A percentile compares a stretch with the other conserved stretches of the same genome.
Evolutionary conservation across 805 yeast genomes (phyloP).

Genomic region (Schizosaccharomyces lindneri): DNA sequence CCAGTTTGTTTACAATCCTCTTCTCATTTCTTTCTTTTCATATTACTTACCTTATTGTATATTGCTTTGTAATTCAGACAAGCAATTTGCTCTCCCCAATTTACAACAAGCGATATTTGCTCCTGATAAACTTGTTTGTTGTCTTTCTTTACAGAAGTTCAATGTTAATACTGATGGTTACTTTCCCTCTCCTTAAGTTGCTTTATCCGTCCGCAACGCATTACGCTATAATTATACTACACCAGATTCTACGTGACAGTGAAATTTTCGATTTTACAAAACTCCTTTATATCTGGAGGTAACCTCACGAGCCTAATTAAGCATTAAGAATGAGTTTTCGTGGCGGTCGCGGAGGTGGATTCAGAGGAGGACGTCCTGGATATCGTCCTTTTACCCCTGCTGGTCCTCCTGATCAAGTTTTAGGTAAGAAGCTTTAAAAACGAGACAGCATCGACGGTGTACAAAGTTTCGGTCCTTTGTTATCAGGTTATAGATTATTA

Average conservation of each 20-base stretch:
- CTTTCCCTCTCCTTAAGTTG: too few relatives aligned
- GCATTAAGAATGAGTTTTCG: not conserved
- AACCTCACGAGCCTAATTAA: not conserved
- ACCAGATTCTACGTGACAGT: not conserved
- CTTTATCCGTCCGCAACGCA: slow-evolving; percentile 4
- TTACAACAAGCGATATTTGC: too few relatives aligned
- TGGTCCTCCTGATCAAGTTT: slow-evolving; percentile 3
- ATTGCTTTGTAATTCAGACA: too few relatives aligned
- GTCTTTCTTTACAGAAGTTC: too few relatives aligned
- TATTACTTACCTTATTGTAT: too few relatives aligned
- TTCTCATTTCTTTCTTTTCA: too few relatives aligned
- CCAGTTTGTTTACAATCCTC: too few relatives aligned
- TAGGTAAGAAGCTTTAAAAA: not conserved
- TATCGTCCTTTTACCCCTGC: not conserved
- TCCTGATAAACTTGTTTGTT: too few relatives aligned
- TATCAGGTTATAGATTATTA: not conserved
- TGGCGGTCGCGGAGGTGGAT: slow-evolving; percentile 4
- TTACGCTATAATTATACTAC: not conserved
- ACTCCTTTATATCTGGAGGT: not conserved
- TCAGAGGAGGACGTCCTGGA: slow-evolving; percentile 2
- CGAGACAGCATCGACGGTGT: not conserved
- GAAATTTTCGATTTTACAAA: not conserved
- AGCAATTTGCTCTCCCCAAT: too few relatives aligned
- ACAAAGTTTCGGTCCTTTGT: not conserved
- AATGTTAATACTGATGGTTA: too few relatives aligned